phyloP scores from a whole-genome alignment of 2,329 filamentous ascomycete species.

The Fusarium xylarioides region DNA sequence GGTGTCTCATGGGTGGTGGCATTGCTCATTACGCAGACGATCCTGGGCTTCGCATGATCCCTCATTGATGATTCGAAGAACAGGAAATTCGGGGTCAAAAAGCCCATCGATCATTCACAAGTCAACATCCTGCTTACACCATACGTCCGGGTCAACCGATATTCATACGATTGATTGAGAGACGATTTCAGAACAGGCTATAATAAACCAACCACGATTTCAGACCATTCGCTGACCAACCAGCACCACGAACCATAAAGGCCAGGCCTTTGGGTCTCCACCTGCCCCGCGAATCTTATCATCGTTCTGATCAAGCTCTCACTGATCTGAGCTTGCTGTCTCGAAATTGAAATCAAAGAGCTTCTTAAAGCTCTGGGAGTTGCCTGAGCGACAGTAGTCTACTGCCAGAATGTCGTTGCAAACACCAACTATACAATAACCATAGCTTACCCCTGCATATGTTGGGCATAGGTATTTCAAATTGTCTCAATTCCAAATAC shows the following conservation, averaged over 20 bases:
- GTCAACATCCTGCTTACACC: background rate
- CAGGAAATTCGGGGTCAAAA: background rate
- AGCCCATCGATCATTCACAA: background rate
- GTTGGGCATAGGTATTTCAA: background rate
- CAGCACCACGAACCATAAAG: constrained; percentile 4
- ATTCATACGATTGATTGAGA: constrained; percentile 1
- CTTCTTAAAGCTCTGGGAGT: background rate
- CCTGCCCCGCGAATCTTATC: constrained; percentile 32
- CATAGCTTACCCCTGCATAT: background rate
- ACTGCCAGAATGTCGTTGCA: background rate
- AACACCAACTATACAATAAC: background rate
- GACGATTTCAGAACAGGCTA: constrained; percentile 18
- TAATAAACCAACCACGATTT: background rate
- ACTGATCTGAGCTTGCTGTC: background rate
- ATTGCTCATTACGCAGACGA: constrained; percentile 12
- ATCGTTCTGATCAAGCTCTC: constrained; percentile 5
- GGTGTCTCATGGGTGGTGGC: constrained; percentile 47
- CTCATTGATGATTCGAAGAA: background rate
- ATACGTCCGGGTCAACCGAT: background rate
- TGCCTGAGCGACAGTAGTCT: background rate
- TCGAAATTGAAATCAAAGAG: background rate
- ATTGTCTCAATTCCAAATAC: constrained; percentile 31
- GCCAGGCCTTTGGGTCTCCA: constrained; percentile 18
- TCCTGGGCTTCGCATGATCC: constrained; percentile 18
- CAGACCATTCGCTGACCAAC: constrained; percentile 17